phyloP scores from a whole-genome alignment of 1,284 basidiomycete species.

The Omphalotus olearius region DNA sequence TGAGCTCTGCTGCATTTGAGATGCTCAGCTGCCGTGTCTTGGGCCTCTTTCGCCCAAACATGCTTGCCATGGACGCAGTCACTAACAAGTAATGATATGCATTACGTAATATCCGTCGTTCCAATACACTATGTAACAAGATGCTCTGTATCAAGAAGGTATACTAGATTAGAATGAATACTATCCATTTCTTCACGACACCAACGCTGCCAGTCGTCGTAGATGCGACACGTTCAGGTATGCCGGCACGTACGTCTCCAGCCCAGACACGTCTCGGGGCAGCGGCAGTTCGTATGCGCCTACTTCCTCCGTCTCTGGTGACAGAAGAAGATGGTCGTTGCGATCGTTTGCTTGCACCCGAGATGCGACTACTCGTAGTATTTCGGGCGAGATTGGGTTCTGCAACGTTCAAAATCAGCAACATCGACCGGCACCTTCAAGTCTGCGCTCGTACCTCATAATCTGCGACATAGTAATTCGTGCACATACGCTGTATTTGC shows the following conservation, averaged over 20 bases:
- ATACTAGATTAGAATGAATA: neutral
- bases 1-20: constrained; percentile 36
- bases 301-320: constrained; percentile 94
- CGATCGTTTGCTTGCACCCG: constrained; percentile 93
- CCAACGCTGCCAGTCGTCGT: constrained; percentile 76
- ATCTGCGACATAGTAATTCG: constrained; percentile 98
- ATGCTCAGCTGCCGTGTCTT: constrained; percentile 42
- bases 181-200: constrained; percentile 42
- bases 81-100: neutral
- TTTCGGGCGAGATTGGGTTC: constrained; percentile 96
- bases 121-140: no score
- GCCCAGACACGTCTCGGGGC: constrained; percentile 81
- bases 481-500: constrained; percentile 98
- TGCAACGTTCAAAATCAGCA: constrained; percentile 27
- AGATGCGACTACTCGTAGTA: constrained; percentile 92
- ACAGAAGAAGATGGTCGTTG: constrained; percentile 90
- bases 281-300: constrained; percentile 87
- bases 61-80: constrained; percentile 38
- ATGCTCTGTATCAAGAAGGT: neutral
- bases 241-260: constrained; percentile 87
- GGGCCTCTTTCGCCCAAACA: constrained; percentile 52
- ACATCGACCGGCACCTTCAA: neutral
- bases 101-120: no score
- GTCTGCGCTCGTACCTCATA: constrained; percentile 67
- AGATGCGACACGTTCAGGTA: constrained; percentile 84